Evolutionary conservation across 805 yeast species (phyloP).

Genomic region (Priceomyces medius): DNA sequence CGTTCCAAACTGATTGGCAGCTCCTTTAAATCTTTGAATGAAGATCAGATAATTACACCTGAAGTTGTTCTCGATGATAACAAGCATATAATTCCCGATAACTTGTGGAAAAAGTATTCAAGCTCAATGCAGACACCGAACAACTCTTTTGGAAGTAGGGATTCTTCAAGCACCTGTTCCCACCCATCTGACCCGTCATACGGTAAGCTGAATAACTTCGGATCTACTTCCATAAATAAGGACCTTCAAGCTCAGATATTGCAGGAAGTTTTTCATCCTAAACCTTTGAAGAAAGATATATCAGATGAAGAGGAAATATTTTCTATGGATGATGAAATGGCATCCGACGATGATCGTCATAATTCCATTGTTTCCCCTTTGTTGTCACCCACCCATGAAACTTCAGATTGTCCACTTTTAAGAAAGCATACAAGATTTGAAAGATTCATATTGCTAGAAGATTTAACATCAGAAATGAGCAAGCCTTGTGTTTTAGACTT

Average conservation of each 20-base stretch:
- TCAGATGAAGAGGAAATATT: constrained; percentile 31
- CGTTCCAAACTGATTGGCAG: constrained; percentile 1
- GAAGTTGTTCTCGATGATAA: constrained; percentile 93
- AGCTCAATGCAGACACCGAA: constrained; percentile 21
- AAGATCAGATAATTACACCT: constrained; percentile 44
- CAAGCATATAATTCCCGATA: constrained; percentile 85
- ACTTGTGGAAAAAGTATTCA: constrained; percentile 65
- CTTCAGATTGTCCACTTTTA: constrained; percentile 19
- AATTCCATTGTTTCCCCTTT: constrained; percentile 7
- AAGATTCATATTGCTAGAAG: constrained; percentile 85
- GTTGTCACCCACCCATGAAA: constrained; percentile 7
- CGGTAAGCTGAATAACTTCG: constrained; percentile 11
- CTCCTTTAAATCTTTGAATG: constrained; percentile 9
- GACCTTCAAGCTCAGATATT: constrained; percentile 40
- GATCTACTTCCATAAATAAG: constrained; percentile 36
- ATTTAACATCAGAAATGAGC: constrained; percentile 76
- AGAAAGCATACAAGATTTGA: constrained; percentile 60
- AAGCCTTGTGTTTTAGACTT: constrained; percentile 91
- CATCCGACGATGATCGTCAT: constrained; percentile 11
- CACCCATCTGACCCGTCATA: neutral
- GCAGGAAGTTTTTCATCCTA: constrained; percentile 37
- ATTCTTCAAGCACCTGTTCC: constrained; percentile 4
- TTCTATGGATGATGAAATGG: constrained; percentile 40
- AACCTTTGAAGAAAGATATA: constrained; percentile 5
- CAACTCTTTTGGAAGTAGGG: constrained; percentile 4